phyloP scores from a whole-genome alignment of 1,139 yeast species.

The Candida tropicalis region DNA sequence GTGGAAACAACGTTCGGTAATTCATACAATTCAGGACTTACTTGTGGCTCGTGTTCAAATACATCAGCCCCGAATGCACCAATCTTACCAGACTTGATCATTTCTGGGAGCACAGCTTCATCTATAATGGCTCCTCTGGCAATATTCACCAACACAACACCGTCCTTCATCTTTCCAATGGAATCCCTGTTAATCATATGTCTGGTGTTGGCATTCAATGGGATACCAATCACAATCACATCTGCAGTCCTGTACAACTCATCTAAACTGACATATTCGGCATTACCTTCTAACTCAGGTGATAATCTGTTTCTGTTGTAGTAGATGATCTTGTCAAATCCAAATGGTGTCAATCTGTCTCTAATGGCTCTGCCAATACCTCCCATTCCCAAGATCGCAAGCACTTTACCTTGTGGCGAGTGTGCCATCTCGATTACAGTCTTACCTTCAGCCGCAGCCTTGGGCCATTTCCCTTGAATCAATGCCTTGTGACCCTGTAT shows the following conservation, averaged over 20 bases:
- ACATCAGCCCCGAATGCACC: slow-evolving; percentile 80
- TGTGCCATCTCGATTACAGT: slow-evolving; percentile 30
- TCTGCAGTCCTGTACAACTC: slow-evolving; percentile 56
- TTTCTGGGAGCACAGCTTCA: slow-evolving; percentile 59
- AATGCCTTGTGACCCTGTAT: slow-evolving; percentile 43
- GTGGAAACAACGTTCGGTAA: slow-evolving; percentile 62
- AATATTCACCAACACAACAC: slow-evolving; percentile 66
- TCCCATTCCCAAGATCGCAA: slow-evolving; percentile 75
- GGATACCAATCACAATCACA: slow-evolving; percentile 61
- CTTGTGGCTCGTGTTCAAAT: slow-evolving; percentile 77
- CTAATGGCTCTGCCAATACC: slow-evolving; percentile 73
- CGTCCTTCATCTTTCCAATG: slow-evolving; percentile 60
- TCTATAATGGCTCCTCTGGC: slow-evolving; percentile 79
- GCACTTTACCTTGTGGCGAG: slow-evolving; percentile 62
- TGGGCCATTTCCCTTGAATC: slow-evolving; percentile 57
- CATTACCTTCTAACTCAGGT: slow-evolving; percentile 56
- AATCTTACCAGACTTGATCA: slow-evolving; percentile 68
- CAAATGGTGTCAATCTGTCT: slow-evolving; percentile 63
- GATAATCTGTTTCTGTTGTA: slow-evolving; percentile 57
- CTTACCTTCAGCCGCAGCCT: slow-evolving; percentile 21
- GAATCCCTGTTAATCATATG: slow-evolving; percentile 57
- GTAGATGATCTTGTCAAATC: slow-evolving; percentile 59
- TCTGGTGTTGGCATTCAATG: slow-evolving; percentile 55
- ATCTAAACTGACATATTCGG: slow-evolving; percentile 58
- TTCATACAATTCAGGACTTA: slow-evolving; percentile 54